Evolutionary conservation across 495 filamentous ascomycete genomes (phyloP), one percentile per base, ranked within the genome.

Genomic region (Penicillium bialowiezense): DNA sequence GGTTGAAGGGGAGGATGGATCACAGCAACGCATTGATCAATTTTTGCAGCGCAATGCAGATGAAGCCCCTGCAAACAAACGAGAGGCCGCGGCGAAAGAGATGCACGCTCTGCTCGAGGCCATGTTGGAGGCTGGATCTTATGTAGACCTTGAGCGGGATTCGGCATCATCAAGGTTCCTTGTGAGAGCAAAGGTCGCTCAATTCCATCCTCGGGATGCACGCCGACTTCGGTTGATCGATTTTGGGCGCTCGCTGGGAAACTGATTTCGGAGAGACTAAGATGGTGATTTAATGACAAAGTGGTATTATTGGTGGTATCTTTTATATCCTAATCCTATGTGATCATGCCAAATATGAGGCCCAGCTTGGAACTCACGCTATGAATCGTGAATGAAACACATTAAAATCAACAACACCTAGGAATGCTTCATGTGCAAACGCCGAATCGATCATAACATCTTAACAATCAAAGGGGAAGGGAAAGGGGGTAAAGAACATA

Each of bases 171-270:
- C 85, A 1, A 78, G 89, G 50, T 96, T 95, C 61, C 73, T 96
- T 8, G 87, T 96, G 17, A 75, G 88, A 52, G 86, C 86, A 18
- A 92, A 88, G 59, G 84, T 92, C 26, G 91, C 91, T 17, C 84
- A 89, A 54, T 93, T 93, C 51, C 87, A 95, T 67, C 89, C 91
- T 2, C 83, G 80, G 49, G 89, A 96, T 69, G 88, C 91, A 0
- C 78, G 76, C 43, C 81, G 78, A 59, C 57, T 96, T 52, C 81
- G 87, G 35, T 69, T 96, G 40, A 79, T 95, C 51, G 89, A 95
- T 68, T 96, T 96, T 73, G 89, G 88, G 8, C 80, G 85, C 47
- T 84, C 87, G 38, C 56, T 95, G 34, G 84, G 88, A n/a, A 32
- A 33, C 20, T 47, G 82, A 85, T 47, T 86, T 66, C 74, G 19